These are phyloP conservation scores for Cryptococcus sp. DNA, from an alignment of 1,284 basidiomycete species.

Conservation along the genomic window DNA sequence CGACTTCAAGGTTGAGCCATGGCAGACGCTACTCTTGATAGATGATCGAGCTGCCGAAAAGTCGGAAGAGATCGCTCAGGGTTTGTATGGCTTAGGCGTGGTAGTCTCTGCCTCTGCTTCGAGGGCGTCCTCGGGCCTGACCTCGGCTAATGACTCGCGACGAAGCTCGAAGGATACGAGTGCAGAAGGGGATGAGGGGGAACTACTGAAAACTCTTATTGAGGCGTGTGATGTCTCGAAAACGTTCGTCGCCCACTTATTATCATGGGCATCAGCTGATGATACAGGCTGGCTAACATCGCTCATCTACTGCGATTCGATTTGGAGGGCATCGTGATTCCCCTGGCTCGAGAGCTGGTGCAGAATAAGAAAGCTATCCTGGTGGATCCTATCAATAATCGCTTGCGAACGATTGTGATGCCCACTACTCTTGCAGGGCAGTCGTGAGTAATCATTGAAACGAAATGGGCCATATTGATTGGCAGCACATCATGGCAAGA, in stretches of 20 bases:
- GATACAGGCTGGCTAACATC: conserved; percentile 71
- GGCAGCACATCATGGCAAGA: conserved; percentile 20
- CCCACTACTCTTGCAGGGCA: conserved; percentile 63
- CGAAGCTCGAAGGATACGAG: conserved; percentile 22
- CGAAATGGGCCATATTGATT: neutral
- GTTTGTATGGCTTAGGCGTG: conserved; percentile 20
- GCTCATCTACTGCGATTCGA: conserved; percentile 80
- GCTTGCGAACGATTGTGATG: conserved; percentile 77
- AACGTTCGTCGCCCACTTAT: conserved; percentile 27
- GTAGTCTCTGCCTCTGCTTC: conserved; percentile 3
- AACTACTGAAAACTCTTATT: conserved; percentile 60
- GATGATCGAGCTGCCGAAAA: conserved; percentile 25
- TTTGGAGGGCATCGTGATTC: conserved; percentile 77
- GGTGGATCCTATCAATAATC: conserved; percentile 76
- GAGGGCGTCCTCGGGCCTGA: neutral
- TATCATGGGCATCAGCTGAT: neutral
- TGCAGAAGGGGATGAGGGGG: conserved; percentile 55
- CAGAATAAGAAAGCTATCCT: conserved; percentile 84
- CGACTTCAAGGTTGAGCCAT: conserved; percentile 61
- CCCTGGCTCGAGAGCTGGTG: conserved; percentile 82
- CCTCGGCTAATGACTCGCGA: conserved; percentile 14
- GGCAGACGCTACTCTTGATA: conserved; percentile 82
- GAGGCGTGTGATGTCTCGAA: conserved; percentile 57
- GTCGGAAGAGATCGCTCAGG: conserved; percentile 19
- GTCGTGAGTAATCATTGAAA: conserved; percentile 54